Conservation (phyloP, 1,284 basidiomycete genomes). For the Athelia sp. region DNA sequence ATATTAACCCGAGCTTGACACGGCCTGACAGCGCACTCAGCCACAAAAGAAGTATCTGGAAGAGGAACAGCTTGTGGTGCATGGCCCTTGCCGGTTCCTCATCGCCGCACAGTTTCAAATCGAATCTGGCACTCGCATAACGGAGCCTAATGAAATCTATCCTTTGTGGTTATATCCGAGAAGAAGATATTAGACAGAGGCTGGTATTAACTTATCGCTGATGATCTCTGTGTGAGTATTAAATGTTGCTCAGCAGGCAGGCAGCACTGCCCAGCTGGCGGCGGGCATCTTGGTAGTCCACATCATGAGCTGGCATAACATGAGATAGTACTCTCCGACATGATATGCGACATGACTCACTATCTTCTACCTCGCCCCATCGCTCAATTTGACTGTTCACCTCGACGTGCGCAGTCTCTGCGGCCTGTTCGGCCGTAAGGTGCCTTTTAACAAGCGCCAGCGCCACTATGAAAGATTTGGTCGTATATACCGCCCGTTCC, state of each 20-base stretch:
- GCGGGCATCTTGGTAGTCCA: constrained; percentile 93
- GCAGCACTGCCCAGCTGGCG: constrained; percentile 82
- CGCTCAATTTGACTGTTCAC: constrained; percentile 92
- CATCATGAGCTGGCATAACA: constrained; percentile 77
- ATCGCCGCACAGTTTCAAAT: too few species aligned
- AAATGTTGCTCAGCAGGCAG: constrained; percentile 38
- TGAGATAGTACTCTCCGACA: background rate
- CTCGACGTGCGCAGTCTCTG: constrained; percentile 86
- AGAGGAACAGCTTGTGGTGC: too few species aligned
- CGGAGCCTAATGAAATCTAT: too few species aligned
- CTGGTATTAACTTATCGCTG: background rate
- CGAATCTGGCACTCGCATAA: too few species aligned
- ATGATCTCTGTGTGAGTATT: background rate
- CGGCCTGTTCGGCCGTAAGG: constrained; percentile 80
- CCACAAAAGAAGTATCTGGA: too few species aligned
- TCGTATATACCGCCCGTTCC: constrained; percentile 86
- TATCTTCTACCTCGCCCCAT: constrained; percentile 99
- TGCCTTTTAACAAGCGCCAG: constrained; percentile 79
- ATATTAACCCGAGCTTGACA: too few species aligned
- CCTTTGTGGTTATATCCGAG: too few species aligned
- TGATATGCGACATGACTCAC: constrained; percentile 47
- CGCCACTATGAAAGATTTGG: constrained; percentile 90
- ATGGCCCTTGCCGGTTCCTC: too few species aligned
- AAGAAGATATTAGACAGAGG: too few species aligned
- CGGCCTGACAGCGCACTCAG: too few species aligned